Percentiles rank a stretch among this genome's conserved stretches.
These are phyloP conservation scores for Cymbopogon citratus DNA, from an alignment of 176 grass and related monocot genomes.

Conservation along the genomic window DNA sequence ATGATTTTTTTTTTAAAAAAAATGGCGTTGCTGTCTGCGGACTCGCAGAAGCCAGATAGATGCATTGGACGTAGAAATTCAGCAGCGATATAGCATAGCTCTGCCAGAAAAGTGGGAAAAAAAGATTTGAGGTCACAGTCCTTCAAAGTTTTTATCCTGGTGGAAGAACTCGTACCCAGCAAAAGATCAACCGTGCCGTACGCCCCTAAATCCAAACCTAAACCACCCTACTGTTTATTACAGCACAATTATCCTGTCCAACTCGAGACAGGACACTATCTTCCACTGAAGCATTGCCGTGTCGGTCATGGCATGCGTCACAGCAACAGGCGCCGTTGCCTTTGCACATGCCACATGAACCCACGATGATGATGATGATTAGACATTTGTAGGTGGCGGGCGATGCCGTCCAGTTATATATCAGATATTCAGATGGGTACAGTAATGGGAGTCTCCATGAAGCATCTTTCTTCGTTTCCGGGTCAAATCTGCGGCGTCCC, in stretches of 20 bases:
- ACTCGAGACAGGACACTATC: neutral
- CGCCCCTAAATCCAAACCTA: neutral
- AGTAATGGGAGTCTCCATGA: neutral
- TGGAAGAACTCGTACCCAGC: neutral
- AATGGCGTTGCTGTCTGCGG: too few species aligned
- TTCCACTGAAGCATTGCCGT: neutral
- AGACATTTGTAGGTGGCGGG: neutral
- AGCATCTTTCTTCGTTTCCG: neutral
- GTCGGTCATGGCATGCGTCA: constrained; percentile 7
- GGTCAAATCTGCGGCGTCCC: constrained; percentile 12
- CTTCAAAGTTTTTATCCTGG: neutral
- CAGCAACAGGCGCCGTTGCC: neutral
- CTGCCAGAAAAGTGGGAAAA: neutral
- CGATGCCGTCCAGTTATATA: constrained; percentile 1
- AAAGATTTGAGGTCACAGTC: neutral
- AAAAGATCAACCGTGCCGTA: neutral
- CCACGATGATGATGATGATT: constrained; percentile 3
- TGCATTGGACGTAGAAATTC: neutral
- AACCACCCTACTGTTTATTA: neutral
- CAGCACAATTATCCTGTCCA: neutral
- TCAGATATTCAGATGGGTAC: too few species aligned
- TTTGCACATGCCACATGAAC: neutral
- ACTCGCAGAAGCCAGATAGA: neutral
- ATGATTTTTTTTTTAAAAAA: too few species aligned
- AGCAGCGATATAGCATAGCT: neutral